Evolutionary conservation across 1,284 basidiomycete genomes (phyloP).

Genomic region (Anthracocystis walkeri): DNA sequence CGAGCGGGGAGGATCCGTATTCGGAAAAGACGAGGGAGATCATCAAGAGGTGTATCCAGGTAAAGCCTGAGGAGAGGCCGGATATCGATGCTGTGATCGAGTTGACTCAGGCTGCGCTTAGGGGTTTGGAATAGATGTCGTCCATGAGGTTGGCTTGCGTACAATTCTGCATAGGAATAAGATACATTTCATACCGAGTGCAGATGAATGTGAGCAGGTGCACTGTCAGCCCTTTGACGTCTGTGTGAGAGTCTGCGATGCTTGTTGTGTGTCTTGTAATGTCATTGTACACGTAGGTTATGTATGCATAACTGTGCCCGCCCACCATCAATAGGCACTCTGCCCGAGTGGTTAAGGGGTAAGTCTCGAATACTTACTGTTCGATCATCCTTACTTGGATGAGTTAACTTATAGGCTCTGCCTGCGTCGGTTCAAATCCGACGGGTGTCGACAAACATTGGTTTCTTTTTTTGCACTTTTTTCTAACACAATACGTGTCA

Average conservation of each 20-base stretch:
- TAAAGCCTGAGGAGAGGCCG: constrained; percentile 61
- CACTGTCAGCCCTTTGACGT: background rate
- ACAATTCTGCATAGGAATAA: background rate
- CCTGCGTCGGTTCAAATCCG: constrained; percentile 53
- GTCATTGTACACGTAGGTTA: background rate
- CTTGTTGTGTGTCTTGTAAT: too few relatives aligned
- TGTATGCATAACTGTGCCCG: background rate
- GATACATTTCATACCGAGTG: background rate
- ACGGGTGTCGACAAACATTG: constrained; percentile 35
- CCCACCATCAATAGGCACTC: constrained; percentile 20
- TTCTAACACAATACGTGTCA: too few relatives aligned
- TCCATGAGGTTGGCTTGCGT: background rate
- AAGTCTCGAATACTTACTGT: constrained; percentile 30
- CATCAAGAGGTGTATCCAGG: constrained; percentile 59
- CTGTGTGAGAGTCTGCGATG: background rate
- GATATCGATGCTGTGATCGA: constrained; percentile 61
- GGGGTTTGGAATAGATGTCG: constrained; percentile 32
- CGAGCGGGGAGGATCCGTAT: constrained; percentile 51
- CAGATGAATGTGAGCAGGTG: too few relatives aligned
- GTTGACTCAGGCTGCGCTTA: constrained; percentile 50
- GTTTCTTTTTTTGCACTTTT: constrained; percentile 3
- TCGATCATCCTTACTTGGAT: constrained; percentile 22
- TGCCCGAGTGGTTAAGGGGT: constrained; percentile 46
- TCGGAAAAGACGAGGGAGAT: constrained; percentile 61
- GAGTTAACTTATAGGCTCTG: constrained; percentile 45